Base-by-base conservation (phyloP, 164 flowering plant species). In the Saururus chinensis region DNA sequence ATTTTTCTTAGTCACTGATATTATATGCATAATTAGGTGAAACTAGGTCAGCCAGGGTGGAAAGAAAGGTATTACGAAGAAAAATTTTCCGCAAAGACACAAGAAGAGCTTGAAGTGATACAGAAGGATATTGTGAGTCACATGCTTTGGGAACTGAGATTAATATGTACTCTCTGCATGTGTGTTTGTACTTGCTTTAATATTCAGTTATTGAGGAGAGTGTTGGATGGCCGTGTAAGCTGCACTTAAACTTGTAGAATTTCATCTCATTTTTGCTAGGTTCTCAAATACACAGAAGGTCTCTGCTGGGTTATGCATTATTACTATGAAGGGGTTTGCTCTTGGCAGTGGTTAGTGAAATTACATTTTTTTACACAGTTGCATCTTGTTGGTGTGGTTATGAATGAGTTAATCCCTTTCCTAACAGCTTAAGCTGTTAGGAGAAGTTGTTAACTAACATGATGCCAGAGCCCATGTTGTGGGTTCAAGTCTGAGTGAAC, bases 241-340 rank as follows among this genome's bases (percentile, higher is more conserved):
- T n/a, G 57, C 10, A 24, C 25, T 20, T 24, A 62, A 59, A 51
- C 56, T 63, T 19, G 19, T 37, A 52, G 7, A 24, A 21, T 40
- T 14, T 68, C 65, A 10, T 11, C 24, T 60, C 57, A 16, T 4
- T 48, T 9, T 23, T 64, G 68, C 42, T 57, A 95, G 99, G 96
- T 86, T 51, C 66, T 82, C 73, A 77, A 60, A 68, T 95, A 91
- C 75, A 78, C 83, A 2, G 97, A 95, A 77, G 99, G 99, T 20
- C 69, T 95, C 23, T 95, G 99, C 73, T 95, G 99, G 99, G 96
- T 95, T 42, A 87, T 95, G 95, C 89, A 80, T 65, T 95, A 95
- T 72, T 95, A 95, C 68, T 91, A 91, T 74, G 97, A 95, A 81
- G 99, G 99, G n/a, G 99, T 95, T 64, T 91, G 95, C 76, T 95